These are phyloP conservation scores for Fimicolochytrium jonesii DNA, from an alignment of 192 early-diverging fungal genomes.

Conservation along the genomic window DNA sequence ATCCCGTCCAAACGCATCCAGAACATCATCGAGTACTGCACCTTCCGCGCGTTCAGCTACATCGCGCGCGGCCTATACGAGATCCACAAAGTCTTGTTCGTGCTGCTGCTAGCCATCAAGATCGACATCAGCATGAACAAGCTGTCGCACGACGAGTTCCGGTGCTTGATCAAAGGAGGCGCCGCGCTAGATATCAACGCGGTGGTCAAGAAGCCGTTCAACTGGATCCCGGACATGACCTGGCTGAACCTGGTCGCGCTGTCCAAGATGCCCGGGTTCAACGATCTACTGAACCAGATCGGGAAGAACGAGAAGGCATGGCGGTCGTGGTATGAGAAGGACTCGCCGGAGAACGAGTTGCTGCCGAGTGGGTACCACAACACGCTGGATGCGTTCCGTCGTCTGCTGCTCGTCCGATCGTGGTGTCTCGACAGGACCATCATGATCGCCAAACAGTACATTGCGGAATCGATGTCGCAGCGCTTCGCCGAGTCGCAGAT, in stretches of 20 bases:
- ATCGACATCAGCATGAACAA: constrained; percentile 56
- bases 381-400: constrained; percentile 54
- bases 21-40: constrained; percentile 66
- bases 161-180: constrained; percentile 62
- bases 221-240: constrained; percentile 66
- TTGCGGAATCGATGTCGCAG: constrained; percentile 44
- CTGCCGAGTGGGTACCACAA: constrained; percentile 58
- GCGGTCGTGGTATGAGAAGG: constrained; percentile 61
- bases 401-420: constrained; percentile 54
- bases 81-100: constrained; percentile 60
- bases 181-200: constrained; percentile 63
- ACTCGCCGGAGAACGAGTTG: constrained; percentile 60
- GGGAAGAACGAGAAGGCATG: constrained; percentile 67
- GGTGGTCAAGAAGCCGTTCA: constrained; percentile 64
- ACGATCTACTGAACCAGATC: constrained; percentile 60
- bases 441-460: constrained; percentile 66
- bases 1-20: constrained; percentile 63
- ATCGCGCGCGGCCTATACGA: constrained; percentile 59
- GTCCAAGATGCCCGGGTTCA: constrained; percentile 61
- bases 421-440: constrained; percentile 62
- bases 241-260: constrained; percentile 62
- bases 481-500: constrained; percentile 63
- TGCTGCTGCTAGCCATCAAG: constrained; percentile 56
- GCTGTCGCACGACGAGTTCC: constrained; percentile 57
- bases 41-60: constrained; percentile 57